phyloP scores from a whole-genome alignment of 2,329 filamentous ascomycete species.

The Hypoxylon sp. region DNA sequence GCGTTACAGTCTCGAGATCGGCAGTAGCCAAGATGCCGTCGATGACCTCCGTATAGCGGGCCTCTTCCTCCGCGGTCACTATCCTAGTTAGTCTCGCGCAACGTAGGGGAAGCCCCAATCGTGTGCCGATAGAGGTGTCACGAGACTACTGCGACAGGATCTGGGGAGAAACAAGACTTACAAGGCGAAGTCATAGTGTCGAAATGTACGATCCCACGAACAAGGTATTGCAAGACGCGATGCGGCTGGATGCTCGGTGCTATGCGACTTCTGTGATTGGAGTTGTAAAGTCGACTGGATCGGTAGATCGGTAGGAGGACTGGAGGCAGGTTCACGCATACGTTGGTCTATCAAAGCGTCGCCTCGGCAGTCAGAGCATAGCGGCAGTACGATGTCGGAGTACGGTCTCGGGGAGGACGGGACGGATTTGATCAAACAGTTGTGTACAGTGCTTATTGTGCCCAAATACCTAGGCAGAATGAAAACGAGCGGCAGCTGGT shows the following conservation, averaged over 20 bases:
- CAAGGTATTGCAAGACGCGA: neutral
- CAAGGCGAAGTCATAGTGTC: constrained; percentile 41
- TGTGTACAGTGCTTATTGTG: neutral
- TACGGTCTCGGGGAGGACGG: no score
- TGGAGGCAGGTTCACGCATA: constrained; percentile 3
- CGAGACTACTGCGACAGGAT: neutral
- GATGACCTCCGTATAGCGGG: constrained; percentile 65
- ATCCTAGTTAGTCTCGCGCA: constrained; percentile 21
- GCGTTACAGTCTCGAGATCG: constrained; percentile 68
- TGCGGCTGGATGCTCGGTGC: neutral
- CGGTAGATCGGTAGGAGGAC: neutral
- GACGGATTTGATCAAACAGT: neutral
- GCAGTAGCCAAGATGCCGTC: constrained; percentile 65
- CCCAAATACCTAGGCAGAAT: neutral
- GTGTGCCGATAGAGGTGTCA: neutral
- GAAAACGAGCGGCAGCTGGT: neutral
- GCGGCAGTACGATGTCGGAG: neutral
- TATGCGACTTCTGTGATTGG: constrained; percentile 2
- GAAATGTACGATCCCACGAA: constrained; percentile 6
- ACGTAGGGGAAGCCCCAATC: neutral
- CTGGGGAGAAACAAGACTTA: constrained; percentile 27
- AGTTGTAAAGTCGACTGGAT: neutral
- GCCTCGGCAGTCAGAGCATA: constrained; percentile 24
- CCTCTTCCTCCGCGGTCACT: constrained; percentile 61
- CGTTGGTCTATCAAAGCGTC: constrained; percentile 3